Conservation (phyloP, 768 basidiomycete species). For the Neoboletus subvelutipes region DNA sequence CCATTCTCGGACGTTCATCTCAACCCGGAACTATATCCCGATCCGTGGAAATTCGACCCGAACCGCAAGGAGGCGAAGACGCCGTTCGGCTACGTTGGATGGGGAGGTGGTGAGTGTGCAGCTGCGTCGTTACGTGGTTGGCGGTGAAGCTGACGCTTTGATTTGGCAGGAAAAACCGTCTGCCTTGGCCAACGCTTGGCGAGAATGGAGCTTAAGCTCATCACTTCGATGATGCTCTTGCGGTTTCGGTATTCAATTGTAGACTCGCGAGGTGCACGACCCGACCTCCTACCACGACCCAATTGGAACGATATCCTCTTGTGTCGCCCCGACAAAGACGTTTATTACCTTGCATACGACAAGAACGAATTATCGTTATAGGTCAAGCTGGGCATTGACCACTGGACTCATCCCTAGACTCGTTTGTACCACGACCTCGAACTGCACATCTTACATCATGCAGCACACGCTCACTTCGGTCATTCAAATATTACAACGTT, state of each 20-base stretch:
- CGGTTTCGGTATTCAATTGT: slow-evolving; percentile 61
- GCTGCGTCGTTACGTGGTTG: slow-evolving; percentile 19
- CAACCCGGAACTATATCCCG: slow-evolving; percentile 65
- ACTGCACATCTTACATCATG: slow-evolving; percentile 14
- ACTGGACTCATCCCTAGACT: slow-evolving; percentile 16
- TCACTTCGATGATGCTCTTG: slow-evolving; percentile 65
- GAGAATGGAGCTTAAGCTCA: slow-evolving; percentile 69
- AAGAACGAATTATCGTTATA: slow-evolving; percentile 19
- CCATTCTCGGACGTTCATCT: slow-evolving; percentile 81
- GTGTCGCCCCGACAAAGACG: slow-evolving; percentile 58
- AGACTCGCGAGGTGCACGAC: slow-evolving; percentile 48
- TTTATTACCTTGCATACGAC: slow-evolving; percentile 53
- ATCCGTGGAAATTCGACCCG: slow-evolving; percentile 80
- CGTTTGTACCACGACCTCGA: slow-evolving; percentile 7
- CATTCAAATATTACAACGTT: not conserved
- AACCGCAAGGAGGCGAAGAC: slow-evolving; percentile 46
- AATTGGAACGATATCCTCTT: slow-evolving; percentile 79
- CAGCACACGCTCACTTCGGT: slow-evolving; percentile 8
- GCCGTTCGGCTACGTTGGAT: slow-evolving; percentile 67
- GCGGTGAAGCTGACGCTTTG: slow-evolving; percentile 8
- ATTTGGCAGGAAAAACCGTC: slow-evolving; percentile 55
- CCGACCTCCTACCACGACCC: slow-evolving; percentile 51
- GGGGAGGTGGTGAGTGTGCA: slow-evolving; percentile 69
- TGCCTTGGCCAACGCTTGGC: slow-evolving; percentile 78
- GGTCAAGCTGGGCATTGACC: slow-evolving; percentile 28